Evolutionary conservation across 495 filamentous ascomycete species (phyloP).

Genomic region (Annulohypoxylon stygium): DNA sequence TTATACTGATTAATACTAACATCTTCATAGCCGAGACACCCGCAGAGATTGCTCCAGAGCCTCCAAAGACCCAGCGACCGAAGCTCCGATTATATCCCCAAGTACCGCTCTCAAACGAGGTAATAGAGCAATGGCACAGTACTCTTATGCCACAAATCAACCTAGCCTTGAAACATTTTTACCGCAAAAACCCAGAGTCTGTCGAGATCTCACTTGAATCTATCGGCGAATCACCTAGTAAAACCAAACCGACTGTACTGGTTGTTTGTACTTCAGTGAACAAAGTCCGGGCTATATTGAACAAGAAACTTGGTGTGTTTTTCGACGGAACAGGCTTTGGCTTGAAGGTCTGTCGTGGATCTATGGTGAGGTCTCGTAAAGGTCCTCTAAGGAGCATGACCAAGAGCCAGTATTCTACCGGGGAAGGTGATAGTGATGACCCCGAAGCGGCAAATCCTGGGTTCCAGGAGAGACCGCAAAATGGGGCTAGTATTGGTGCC

Average conservation of each 20-base stretch:
- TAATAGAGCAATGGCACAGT: conserved; percentile 77
- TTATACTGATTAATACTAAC: conserved; percentile 36
- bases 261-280: conserved; percentile 79
- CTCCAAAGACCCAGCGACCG: conserved; percentile 46
- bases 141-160: conserved; percentile 79
- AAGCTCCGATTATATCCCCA: conserved; percentile 66
- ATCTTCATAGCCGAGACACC: conserved; percentile 23
- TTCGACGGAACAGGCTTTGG: conserved; percentile 71
- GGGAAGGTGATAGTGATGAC: conserved; percentile 48
- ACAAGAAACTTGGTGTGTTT: conserved; percentile 71
- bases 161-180: conserved; percentile 69
- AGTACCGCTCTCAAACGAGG: conserved; percentile 68
- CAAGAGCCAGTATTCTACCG: conserved; percentile 29
- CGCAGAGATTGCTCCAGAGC: neutral
- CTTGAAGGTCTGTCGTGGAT: conserved; percentile 75
- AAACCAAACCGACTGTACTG: conserved; percentile 78
- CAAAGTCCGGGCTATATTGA: conserved; percentile 76
- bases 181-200: conserved; percentile 75
- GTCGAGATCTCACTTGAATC: conserved; percentile 81
- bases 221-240: conserved; percentile 74
- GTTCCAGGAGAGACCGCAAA: conserved; percentile 81
- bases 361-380: conserved; percentile 75
- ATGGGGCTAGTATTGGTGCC: conserved; percentile 93
- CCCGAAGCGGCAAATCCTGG: conserved; percentile 66
- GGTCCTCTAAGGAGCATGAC: conserved; percentile 54